These are phyloP conservation scores for Fremontodendron californicum DNA, from an alignment of 345 rosid genomes.

Conservation along the genomic window DNA sequence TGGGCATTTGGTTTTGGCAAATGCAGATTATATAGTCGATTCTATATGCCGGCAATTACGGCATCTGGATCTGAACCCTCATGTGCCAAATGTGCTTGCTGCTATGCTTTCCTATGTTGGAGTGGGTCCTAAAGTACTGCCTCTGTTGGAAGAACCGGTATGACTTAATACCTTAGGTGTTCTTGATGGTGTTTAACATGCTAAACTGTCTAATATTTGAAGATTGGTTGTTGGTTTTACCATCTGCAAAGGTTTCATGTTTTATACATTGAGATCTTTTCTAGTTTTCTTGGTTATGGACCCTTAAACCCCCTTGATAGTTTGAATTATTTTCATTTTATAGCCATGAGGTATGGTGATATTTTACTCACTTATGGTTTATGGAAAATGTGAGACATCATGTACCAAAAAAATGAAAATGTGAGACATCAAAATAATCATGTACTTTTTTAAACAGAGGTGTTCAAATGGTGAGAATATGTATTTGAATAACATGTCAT, in stretches of 20 bases:
- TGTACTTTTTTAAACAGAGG: neutral
- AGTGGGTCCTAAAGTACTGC: conserved; percentile 69
- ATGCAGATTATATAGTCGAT: conserved; percentile 89
- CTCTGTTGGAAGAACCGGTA: conserved; percentile 93
- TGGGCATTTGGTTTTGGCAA: conserved; percentile 78
- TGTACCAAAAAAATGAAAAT: neutral
- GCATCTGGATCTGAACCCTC: conserved; percentile 87
- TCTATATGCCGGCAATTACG: conserved; percentile 86
- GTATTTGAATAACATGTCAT: neutral
- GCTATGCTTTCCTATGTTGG: conserved; percentile 93
- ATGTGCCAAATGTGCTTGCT: conserved; percentile 89
- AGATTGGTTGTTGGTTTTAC: neutral
- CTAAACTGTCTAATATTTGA: neutral
- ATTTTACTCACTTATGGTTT: neutral
- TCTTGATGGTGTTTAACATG: conserved; percentile 1
- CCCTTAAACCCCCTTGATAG: neutral
- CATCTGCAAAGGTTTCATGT: neutral
- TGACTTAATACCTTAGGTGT: conserved; percentile 1
- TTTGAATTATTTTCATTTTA: neutral
- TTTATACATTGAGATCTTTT: neutral
- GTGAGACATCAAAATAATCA: neutral
- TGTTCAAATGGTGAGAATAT: neutral
- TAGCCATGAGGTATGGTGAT: neutral
- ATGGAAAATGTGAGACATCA: neutral
- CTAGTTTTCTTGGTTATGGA: neutral